Evolutionary conservation across 805 yeast species (phyloP).

Genomic region (Zygotorulaspora sp.): DNA sequence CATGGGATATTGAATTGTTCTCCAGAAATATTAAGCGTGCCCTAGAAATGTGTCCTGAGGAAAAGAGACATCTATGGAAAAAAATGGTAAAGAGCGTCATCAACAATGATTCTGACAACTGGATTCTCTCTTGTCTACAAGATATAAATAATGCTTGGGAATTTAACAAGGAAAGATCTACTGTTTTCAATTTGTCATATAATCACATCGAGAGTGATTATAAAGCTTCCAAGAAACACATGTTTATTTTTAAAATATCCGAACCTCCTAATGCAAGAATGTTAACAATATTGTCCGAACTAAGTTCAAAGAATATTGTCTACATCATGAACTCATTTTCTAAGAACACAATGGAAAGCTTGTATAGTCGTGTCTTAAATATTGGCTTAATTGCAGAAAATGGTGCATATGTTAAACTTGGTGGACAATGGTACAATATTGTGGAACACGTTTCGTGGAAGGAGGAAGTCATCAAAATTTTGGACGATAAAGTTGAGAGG

Average conservation of each 20-base stretch:
- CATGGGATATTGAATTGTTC: constrained; percentile 77
- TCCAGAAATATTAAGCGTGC: constrained; percentile 59
- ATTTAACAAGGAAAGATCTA: constrained; percentile 41
- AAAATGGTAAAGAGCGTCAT: constrained; percentile 53
- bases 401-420: constrained; percentile 71
- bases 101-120: constrained; percentile 64
- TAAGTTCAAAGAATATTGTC: constrained; percentile 62
- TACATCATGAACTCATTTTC: constrained; percentile 67
- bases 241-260: constrained; percentile 44
- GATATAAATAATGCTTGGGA: constrained; percentile 52
- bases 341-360: constrained; percentile 58
- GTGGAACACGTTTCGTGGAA: constrained; percentile 49
- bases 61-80: constrained; percentile 59
- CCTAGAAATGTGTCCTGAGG: constrained; percentile 60
- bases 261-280: constrained; percentile 61
- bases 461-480: constrained; percentile 31
- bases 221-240: constrained; percentile 35
- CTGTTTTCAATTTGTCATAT: constrained; percentile 33
- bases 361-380: constrained; percentile 61
- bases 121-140: constrained; percentile 60
- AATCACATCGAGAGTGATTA: constrained; percentile 31
- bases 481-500: constrained; percentile 53
- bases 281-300: constrained; percentile 51
- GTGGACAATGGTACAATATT: constrained; percentile 57
- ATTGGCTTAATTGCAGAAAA: constrained; percentile 86